Conservation (phyloP, 148 eudicot species). For the Arctostaphylos glauca region DNA sequence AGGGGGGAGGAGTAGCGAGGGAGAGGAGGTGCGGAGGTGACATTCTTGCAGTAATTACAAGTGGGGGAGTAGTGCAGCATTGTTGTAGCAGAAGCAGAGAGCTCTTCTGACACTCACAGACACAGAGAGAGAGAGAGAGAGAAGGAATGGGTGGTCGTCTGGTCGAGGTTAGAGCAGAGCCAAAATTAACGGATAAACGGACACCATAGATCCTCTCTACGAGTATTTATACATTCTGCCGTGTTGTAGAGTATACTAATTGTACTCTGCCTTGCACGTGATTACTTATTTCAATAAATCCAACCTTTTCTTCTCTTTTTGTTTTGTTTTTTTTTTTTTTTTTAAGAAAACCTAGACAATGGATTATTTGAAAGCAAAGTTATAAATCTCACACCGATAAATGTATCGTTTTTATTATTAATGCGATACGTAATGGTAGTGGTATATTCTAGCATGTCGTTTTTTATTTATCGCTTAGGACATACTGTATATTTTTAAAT, state of each 20-base stretch:
- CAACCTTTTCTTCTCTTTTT: not conserved
- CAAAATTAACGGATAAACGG: slow-evolving; percentile 36
- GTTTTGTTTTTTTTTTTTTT: not conserved
- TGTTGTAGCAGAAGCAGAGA: slow-evolving; percentile 5
- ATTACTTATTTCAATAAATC: too few species aligned
- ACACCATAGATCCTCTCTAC: slow-evolving; percentile 13
- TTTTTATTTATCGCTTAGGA: too few species aligned
- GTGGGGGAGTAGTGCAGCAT: slow-evolving; percentile 31
- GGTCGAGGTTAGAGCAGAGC: slow-evolving; percentile 22
- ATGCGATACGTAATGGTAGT: too few species aligned
- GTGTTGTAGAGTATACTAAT: too few species aligned
- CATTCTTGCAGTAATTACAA: slow-evolving; percentile 24
- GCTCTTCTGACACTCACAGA: not conserved
- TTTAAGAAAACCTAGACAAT: not conserved
- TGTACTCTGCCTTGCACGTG: not conserved
- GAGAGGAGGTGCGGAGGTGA: slow-evolving; percentile 14
- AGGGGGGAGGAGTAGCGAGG: slow-evolving; percentile 15
- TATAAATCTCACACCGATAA: too few species aligned
- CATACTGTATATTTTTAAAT: too few species aligned
- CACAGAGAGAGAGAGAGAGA: slow-evolving; percentile 2
- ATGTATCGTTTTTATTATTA: too few species aligned
- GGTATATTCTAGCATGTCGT: too few species aligned
- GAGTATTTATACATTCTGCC: not conserved
- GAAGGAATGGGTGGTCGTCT: not conserved
- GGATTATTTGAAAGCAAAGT: not conserved